phyloP scores from a whole-genome alignment of 192 early-diverging fungal genomes.

The Allomyces macrogynus region DNA sequence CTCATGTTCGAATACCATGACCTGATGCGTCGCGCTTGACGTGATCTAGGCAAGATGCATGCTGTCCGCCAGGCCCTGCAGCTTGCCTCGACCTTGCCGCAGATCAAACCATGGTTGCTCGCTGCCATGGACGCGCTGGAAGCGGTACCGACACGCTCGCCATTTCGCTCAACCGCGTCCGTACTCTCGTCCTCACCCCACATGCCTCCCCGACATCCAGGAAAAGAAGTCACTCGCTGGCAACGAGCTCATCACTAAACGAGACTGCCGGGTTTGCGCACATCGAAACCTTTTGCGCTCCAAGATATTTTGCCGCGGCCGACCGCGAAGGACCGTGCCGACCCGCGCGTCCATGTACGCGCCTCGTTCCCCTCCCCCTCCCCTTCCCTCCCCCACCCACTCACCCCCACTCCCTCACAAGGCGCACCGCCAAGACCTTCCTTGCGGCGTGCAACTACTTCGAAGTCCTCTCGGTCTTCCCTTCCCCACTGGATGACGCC shows the following conservation, averaged over 20 bases:
- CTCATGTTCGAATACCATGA: not conserved
- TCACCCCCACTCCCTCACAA: constrained; percentile 3
- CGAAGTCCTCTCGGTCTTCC: constrained; percentile 60
- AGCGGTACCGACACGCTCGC: constrained; percentile 18
- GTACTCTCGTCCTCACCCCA: not conserved
- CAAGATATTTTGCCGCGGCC: constrained; percentile 71
- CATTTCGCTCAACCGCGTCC: not conserved
- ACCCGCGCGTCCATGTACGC: constrained; percentile 56
- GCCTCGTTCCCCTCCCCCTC: no score
- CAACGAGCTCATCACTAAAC: constrained; percentile 48
- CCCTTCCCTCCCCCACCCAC: no score
- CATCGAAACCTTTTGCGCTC: constrained; percentile 81
- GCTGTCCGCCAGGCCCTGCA: constrained; percentile 60
- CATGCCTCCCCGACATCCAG: constrained; percentile 11
- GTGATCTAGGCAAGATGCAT: constrained; percentile 47
- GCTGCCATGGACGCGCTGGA: constrained; percentile 64
- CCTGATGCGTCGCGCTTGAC: not conserved
- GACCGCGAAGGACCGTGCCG: constrained; percentile 79
- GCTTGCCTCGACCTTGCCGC: constrained; percentile 24
- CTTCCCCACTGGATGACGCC: not conserved
- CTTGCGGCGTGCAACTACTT: constrained; percentile 75
- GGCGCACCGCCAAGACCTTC: constrained; percentile 74
- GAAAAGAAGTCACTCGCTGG: constrained; percentile 42
- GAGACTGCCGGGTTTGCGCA: constrained; percentile 60
- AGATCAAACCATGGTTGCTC: constrained; percentile 38